These are phyloP conservation scores for Hydnomerulius pinastri DNA, from an alignment of 768 basidiomycete genomes.

Conservation along the genomic window DNA sequence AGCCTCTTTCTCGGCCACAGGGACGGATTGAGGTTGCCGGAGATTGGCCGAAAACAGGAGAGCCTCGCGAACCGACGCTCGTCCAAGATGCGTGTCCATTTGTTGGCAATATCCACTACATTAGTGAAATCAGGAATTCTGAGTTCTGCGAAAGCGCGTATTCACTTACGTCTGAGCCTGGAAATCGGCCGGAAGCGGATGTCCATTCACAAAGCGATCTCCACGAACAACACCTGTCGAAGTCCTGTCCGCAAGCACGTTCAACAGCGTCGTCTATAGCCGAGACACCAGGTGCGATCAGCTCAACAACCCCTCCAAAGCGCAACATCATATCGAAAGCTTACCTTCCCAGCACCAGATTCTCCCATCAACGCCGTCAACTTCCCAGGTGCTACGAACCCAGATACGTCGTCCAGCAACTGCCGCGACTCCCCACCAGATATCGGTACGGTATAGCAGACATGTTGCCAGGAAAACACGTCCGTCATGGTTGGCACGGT, in stretches of 20 bases:
- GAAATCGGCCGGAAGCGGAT: conserved; percentile 54
- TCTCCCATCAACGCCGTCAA: conserved; percentile 54
- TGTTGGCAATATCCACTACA: conserved; percentile 81
- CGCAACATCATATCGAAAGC: neutral
- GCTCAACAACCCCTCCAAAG: neutral
- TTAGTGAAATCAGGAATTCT: neutral
- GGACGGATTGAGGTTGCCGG: conserved; percentile 69
- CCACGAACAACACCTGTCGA: conserved; percentile 51
- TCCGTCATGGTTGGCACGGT: conserved; percentile 39
- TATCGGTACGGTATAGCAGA: conserved; percentile 63
- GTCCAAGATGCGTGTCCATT: conserved; percentile 75
- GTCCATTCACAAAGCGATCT: conserved; percentile 57
- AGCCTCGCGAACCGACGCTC: conserved; percentile 79
- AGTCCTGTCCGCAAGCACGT: conserved; percentile 54
- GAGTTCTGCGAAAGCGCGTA: neutral
- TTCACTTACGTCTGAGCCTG: conserved; percentile 55
- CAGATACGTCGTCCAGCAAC: conserved; percentile 47
- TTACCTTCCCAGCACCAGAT: conserved; percentile 34
- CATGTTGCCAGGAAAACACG: conserved; percentile 77
- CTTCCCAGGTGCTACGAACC: conserved; percentile 52
- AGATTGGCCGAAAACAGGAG: conserved; percentile 77
- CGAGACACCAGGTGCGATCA: too few species aligned
- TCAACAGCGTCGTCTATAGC: conserved; percentile 60
- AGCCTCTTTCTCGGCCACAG: conserved; percentile 70
- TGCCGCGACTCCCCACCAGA: conserved; percentile 37